Evolutionary conservation across 179 eudicot genomes (phyloP), one percentile per base, ranked within the genome.

Genomic region (Silene coronaria): DNA sequence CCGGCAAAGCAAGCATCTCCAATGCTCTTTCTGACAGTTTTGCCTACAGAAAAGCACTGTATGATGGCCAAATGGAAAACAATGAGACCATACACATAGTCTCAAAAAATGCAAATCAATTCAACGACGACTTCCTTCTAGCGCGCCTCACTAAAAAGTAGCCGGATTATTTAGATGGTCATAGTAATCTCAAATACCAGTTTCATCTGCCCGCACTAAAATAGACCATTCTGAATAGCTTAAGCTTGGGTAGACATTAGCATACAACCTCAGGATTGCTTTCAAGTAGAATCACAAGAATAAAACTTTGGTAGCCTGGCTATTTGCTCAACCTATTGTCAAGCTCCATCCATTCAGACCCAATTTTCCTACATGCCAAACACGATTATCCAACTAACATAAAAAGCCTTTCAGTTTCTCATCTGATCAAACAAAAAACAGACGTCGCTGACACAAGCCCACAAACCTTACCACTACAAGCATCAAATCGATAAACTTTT

Each of bases 1-100:
- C 85, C 38, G 99, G 97, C 87, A 95, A 81, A 26, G 96, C 97
- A 71, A 95, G 97, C 75, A 95, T 86, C 85, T 95, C 99, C 78
- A 95, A 34, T 68, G 99, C 99, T 79, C 99, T 86, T 74, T 91
- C 97, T 2, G 98, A 83, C 14, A 94, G 82, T 74, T 92, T 84
- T 0, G 96, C 92, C 98, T 92, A 58, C 59, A 78, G 1, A 12
- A 48, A 71, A 9, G 45, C 9, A 4, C 13, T 75, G 24, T 42
- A 32, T 24, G 2, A 5, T 26, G 21, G 0, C 53, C 10, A 72
- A 34, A 58, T 24, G 34, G 9, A 42, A 73, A 9, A n/a, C n/a
- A 21, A 32, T 21, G 21, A 46, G 27, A 53, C 14, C 12, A 45
- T 45, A 13, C 7, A 16, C 30, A 72, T 9, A 45, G 51, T 45